Evolutionary conservation across 805 yeast genomes (phyloP).

Genomic region (Danielia oregonensis): DNA sequence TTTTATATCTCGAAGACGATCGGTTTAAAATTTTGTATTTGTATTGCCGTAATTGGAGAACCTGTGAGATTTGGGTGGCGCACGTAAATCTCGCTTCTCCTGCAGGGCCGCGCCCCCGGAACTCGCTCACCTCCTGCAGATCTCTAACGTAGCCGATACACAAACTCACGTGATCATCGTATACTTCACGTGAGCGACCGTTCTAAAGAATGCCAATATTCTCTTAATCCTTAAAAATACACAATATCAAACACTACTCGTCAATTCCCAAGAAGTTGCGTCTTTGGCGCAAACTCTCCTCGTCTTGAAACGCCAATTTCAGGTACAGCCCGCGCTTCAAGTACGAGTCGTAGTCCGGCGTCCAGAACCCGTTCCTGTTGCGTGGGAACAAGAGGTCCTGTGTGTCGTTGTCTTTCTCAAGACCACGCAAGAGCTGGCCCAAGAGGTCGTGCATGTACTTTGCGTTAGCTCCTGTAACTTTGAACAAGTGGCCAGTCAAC

Average conservation of each 20-base stretch:
- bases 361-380: constrained; percentile 14
- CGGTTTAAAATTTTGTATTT: too few species aligned
- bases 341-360: constrained; percentile 14
- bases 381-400: constrained; percentile 8
- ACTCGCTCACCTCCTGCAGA: too few species aligned
- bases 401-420: constrained; percentile 4
- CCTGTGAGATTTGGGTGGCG: too few species aligned
- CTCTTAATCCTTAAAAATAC: too few species aligned
- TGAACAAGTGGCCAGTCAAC: constrained; percentile 15
- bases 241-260: too few species aligned
- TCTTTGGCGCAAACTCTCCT: constrained; percentile 8
- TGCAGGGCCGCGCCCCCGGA: neutral
- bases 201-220: too few species aligned
- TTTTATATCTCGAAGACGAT: too few species aligned
- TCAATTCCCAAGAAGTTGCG: constrained; percentile 13
- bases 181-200: too few species aligned
- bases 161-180: too few species aligned
- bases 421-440: constrained; percentile 5
- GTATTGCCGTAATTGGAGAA: too few species aligned
- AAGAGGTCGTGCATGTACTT: constrained; percentile 10
- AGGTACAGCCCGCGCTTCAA: constrained; percentile 7
- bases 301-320: constrained; percentile 9
- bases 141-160: too few species aligned
- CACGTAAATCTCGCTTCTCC: too few species aligned
- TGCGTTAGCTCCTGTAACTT: constrained; percentile 15